Base-by-base conservation (phyloP, 2,329 filamentous ascomycete species). In the Beauveria scarabaeidicola region DNA sequence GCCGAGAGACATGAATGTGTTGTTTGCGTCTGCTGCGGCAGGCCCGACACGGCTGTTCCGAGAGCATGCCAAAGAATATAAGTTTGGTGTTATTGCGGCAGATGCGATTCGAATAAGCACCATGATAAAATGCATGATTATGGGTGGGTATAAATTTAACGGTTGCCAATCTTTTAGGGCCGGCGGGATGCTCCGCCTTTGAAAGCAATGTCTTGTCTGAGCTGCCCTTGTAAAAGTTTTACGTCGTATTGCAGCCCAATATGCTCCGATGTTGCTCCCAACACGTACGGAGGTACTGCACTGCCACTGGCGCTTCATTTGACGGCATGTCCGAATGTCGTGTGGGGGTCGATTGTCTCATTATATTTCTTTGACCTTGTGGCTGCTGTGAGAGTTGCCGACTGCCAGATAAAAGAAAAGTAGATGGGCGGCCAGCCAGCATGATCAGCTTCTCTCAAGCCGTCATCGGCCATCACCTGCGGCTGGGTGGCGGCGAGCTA, bases 191-290 rank as follows among this genome's bases (percentile, higher is more conserved):
- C 51, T 43, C 36, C 23, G 51, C 51, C 21, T 41, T 41, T 17
- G 27, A 19, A 19, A 15, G 11, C 38, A 41, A 53, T 53, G 51
- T 53, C 38, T 43, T 19, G 38, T 9, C 36, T 27, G 13, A 23
- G 19, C 21, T 23, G n/a, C 32, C 32, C 27, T n/a, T 27, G 32
- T n/a, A 27, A 13, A 21, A 19, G 38, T 19, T 25, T 15, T 43
- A 27, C 36, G 52, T 54, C 25, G 25, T 15, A 46, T 54, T n/a
- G 25, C 52, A 54, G 52, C 52, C 52, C 52, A 54, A 54, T 44
- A 38, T 52, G 41, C n/a, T 27, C 23, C 36, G 51, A 53, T 43
- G 23, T 8, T 43, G 51, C 51, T 53, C 52, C 40, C 40, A 54
- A 54, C 44, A 32, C 25, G 38, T 13, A 43, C 13, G 17, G 27